Evolutionary conservation across 2,329 filamentous ascomycete species (phyloP).

Genomic region (Fusarium cyanostomum): DNA sequence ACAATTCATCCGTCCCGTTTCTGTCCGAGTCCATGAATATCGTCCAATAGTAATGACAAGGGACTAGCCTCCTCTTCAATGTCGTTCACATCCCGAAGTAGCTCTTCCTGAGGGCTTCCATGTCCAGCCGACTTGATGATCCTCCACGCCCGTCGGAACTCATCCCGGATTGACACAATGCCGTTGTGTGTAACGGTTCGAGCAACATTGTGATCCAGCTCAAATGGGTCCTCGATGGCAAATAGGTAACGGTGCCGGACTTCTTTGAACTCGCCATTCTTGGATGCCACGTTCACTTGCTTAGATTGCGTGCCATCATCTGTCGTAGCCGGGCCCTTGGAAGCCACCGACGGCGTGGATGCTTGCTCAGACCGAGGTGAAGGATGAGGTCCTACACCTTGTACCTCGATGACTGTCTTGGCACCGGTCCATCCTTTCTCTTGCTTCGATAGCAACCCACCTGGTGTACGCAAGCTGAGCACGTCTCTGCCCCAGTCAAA

Average conservation of each 20-base stretch:
- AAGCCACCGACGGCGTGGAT: neutral
- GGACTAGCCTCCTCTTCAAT: constrained; percentile 34
- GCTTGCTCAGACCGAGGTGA: constrained; percentile 31
- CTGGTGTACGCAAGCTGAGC: constrained; percentile 76
- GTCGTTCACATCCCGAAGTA: constrained; percentile 62
- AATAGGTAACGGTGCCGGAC: constrained; percentile 84
- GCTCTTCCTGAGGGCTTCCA: constrained; percentile 53
- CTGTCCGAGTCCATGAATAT: constrained; percentile 47
- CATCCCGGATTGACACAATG: constrained; percentile 82
- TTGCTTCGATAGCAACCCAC: constrained; percentile 77
- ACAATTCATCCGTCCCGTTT: constrained; percentile 22
- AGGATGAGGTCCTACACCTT: constrained; percentile 43
- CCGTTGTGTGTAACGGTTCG: constrained; percentile 85
- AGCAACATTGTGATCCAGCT: constrained; percentile 87
- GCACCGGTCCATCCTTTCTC: constrained; percentile 89
- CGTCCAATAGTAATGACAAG: constrained; percentile 45
- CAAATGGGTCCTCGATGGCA: constrained; percentile 92
- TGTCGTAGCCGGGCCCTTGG: neutral
- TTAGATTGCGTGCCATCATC: constrained; percentile 19
- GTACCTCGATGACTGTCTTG: constrained; percentile 70
- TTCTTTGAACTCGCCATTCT: constrained; percentile 65
- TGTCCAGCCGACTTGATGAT: constrained; percentile 69
- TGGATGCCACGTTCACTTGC: constrained; percentile 36
- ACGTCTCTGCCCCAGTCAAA: constrained; percentile 87
- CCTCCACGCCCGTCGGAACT: constrained; percentile 82